A percentile compares a stretch with the other conserved stretches of the same genome.
Conservation (phyloP, 192 early-diverging fungal genomes). For the Geranomyces michiganensis region DNA sequence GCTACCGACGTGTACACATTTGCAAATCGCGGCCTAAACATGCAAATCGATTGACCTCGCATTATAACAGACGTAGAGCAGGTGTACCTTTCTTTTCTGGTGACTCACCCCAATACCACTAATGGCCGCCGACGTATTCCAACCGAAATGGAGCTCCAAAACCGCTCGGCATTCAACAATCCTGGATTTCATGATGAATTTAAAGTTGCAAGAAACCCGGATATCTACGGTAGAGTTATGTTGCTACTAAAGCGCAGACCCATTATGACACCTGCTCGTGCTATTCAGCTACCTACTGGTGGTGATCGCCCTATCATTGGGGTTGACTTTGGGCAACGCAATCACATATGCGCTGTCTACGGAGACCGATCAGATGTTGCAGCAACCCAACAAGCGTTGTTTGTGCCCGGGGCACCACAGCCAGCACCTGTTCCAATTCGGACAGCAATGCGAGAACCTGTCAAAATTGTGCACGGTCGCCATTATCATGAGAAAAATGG, state of each 20-base stretch:
- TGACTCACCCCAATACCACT: background rate
- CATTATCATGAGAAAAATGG: constrained; percentile 7
- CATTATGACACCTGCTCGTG: background rate
- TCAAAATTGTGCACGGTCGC: background rate
- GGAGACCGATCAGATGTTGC: background rate
- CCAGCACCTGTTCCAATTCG: background rate
- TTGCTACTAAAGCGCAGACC: background rate
- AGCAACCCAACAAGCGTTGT: background rate
- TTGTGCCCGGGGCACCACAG: too few species aligned
- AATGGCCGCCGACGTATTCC: background rate
- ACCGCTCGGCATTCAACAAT: background rate
- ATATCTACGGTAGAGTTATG: background rate
- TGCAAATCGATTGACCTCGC: background rate
- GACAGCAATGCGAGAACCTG: background rate
- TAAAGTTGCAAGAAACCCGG: background rate
- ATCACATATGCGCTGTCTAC: background rate
- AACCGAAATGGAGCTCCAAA: background rate
- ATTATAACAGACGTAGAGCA: background rate
- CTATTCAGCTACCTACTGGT: background rate
- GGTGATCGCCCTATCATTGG: background rate
- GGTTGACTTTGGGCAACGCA: constrained; percentile 2
- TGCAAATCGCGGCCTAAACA: background rate
- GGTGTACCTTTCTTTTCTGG: background rate
- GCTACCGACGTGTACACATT: background rate
- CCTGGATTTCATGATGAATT: background rate